phyloP scores from a whole-genome alignment of 164 flowering plant species.

The Piper longum region DNA sequence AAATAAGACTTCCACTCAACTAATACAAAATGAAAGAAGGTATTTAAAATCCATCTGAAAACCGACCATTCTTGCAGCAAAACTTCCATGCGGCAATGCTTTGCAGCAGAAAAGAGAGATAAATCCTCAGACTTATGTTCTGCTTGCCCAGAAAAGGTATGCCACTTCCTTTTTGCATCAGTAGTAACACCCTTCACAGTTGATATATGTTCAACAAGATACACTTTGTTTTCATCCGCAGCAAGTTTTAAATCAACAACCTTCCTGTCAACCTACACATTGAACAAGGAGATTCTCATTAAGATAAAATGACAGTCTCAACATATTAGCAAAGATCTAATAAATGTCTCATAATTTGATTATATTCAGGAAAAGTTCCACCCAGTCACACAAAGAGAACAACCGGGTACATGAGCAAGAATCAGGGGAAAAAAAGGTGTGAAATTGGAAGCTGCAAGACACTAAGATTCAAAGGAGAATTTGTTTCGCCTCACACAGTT shows the following conservation, averaged over 20 bases:
- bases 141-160: conserved; percentile 47
- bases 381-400: no score
- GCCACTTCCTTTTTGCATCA: conserved; percentile 90
- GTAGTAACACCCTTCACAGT: conserved; percentile 40
- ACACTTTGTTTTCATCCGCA: conserved; percentile 31
- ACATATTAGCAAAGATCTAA: no score
- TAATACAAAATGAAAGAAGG: neutral
- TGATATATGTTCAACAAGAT: conserved; percentile 61
- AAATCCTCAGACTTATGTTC: conserved; percentile 48
- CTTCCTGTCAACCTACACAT: conserved; percentile 57
- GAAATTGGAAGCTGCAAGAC: no score
- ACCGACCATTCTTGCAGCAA: conserved; percentile 62
- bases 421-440: no score
- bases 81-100: conserved; percentile 86
- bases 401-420: no score
- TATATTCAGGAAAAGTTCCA: no score
- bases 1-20: neutral
- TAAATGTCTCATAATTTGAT: no score
- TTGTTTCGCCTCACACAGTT: no score
- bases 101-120: conserved; percentile 75
- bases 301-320: neutral
- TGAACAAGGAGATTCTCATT: neutral
- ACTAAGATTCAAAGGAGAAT: no score
- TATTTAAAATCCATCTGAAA: neutral
- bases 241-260: conserved; percentile 45